Evolutionary conservation across 2,329 filamentous ascomycete species (phyloP).

Genomic region (Neodidymelliopsis sp.): DNA sequence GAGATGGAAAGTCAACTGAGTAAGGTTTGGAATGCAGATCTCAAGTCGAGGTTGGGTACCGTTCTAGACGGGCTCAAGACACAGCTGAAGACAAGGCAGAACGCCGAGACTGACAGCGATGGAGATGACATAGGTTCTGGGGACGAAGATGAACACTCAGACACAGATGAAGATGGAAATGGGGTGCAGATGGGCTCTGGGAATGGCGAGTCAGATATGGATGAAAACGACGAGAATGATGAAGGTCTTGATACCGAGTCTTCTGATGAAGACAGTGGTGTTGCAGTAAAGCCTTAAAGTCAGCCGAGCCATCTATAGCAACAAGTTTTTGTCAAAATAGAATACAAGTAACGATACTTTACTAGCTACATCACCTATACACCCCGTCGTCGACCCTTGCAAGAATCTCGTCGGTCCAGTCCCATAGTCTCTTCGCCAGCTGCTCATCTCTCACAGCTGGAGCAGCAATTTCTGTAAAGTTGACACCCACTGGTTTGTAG

Average conservation of each 20-base stretch:
- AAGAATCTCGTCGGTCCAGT: conserved; percentile 31
- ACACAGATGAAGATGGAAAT: not conserved
- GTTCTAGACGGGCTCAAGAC: conserved; percentile 42
- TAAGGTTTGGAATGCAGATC: conserved; percentile 44
- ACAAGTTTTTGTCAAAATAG: too few relatives aligned
- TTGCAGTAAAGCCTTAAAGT: conserved; percentile 1
- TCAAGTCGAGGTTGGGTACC: conserved; percentile 40
- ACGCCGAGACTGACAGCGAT: not conserved
- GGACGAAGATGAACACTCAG: not conserved
- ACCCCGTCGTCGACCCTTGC: not conserved
- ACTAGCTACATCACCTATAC: not conserved
- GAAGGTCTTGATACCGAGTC: not conserved
- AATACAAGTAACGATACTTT: too few relatives aligned
- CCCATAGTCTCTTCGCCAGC: conserved; percentile 22
- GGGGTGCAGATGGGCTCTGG: not conserved
- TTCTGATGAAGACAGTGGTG: not conserved
- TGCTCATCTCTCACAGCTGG: conserved; percentile 17
- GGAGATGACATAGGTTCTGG: not conserved
- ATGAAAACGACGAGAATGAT: not conserved
- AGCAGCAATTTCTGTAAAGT: conserved; percentile 16
- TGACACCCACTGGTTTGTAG: conserved; percentile 40
- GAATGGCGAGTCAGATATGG: not conserved
- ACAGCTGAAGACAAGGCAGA: conserved; percentile 36
- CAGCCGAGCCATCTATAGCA: too few relatives aligned
- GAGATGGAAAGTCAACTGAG: conserved; percentile 47